A percentile compares a stretch with the other conserved stretches of the same genome.
Conservation (phyloP, 2,329 filamentous ascomycete genomes). For the Exophiala aquamarina region DNA sequence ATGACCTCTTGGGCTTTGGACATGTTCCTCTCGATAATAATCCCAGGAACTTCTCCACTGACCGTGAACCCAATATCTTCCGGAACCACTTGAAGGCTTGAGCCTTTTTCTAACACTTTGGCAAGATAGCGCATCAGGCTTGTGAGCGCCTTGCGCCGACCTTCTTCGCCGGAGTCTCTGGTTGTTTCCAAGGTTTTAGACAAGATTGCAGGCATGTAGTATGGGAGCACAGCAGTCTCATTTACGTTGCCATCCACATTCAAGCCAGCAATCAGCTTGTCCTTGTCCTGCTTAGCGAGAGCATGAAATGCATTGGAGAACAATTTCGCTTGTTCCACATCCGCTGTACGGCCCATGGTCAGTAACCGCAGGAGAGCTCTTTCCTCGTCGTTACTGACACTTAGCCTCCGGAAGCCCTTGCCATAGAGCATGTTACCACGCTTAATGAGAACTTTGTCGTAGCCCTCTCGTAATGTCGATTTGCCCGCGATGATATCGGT, state of each 20-base stretch:
- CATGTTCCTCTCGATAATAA: conserved; percentile 34
- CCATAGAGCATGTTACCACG: conserved; percentile 31
- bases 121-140: conserved; percentile 33
- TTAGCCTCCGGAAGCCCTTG: conserved; percentile 32
- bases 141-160: conserved; percentile 27
- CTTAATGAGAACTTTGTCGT: conserved; percentile 35
- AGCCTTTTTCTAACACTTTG: conserved; percentile 27
- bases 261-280: conserved; percentile 32
- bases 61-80: conserved; percentile 9
- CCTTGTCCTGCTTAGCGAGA: conserved; percentile 23
- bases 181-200: conserved; percentile 31
- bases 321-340: conserved; percentile 31
- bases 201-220: conserved; percentile 41
- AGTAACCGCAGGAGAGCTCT: conserved; percentile 39
- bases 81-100: conserved; percentile 6
- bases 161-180: conserved; percentile 21
- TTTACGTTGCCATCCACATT: conserved; percentile 38
- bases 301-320: conserved; percentile 32
- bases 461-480: conserved; percentile 31
- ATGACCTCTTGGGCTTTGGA: conserved; percentile 29
- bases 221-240: conserved; percentile 37
- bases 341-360: conserved; percentile 37
- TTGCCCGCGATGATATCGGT: conserved; percentile 30
- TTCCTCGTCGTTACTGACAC: conserved; percentile 28
- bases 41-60: conserved; percentile 22